phyloP scores from a whole-genome alignment of 1,139 yeast species.

The Taphrina flavorubra region DNA sequence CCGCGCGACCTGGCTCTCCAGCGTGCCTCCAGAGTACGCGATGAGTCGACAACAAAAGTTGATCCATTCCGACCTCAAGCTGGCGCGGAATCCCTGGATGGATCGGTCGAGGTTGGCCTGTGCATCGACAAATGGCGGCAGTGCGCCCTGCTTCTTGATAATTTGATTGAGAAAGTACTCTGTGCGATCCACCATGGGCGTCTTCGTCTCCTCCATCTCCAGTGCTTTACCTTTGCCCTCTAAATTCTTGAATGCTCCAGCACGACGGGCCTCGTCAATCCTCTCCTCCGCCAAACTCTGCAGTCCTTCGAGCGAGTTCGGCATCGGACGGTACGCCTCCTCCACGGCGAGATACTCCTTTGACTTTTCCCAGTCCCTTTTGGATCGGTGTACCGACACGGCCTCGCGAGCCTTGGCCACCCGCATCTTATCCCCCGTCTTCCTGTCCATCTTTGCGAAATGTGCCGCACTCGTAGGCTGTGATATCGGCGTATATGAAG shows the following conservation, averaged over 20 bases:
- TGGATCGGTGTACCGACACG: slow-evolving; percentile 22
- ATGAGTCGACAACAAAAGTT: slow-evolving; percentile 26
- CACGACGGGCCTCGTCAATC: slow-evolving; percentile 73
- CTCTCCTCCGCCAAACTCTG: slow-evolving; percentile 73
- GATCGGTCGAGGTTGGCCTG: slow-evolving; percentile 53
- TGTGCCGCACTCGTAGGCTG: slow-evolving; percentile 14
- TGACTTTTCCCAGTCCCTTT: slow-evolving; percentile 31
- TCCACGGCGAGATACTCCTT: slow-evolving; percentile 40
- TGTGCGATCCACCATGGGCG: slow-evolving; percentile 46
- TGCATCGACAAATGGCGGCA: slow-evolving; percentile 86
- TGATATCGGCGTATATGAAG: slow-evolving; percentile 36
- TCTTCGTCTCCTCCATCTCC: slow-evolving; percentile 32
- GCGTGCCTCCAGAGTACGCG: slow-evolving; percentile 52
- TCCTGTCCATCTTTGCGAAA: slow-evolving; percentile 29
- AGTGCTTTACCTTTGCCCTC: slow-evolving; percentile 36
- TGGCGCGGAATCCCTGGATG: slow-evolving; percentile 29
- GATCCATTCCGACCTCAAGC: slow-evolving; percentile 28
- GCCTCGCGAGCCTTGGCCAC: slow-evolving; percentile 33
- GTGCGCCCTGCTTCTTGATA: slow-evolving; percentile 71
- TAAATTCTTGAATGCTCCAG: slow-evolving; percentile 71
- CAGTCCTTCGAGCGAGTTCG: slow-evolving; percentile 61
- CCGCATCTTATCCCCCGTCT: slow-evolving; percentile 34
- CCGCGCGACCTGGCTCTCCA: slow-evolving; percentile 56
- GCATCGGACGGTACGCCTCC: slow-evolving; percentile 49
- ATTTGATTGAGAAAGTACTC: slow-evolving; percentile 69